These are phyloP conservation scores for Corynascus novoguineensis DNA, from an alignment of 495 filamentous ascomycete species.

Conservation along the genomic window DNA sequence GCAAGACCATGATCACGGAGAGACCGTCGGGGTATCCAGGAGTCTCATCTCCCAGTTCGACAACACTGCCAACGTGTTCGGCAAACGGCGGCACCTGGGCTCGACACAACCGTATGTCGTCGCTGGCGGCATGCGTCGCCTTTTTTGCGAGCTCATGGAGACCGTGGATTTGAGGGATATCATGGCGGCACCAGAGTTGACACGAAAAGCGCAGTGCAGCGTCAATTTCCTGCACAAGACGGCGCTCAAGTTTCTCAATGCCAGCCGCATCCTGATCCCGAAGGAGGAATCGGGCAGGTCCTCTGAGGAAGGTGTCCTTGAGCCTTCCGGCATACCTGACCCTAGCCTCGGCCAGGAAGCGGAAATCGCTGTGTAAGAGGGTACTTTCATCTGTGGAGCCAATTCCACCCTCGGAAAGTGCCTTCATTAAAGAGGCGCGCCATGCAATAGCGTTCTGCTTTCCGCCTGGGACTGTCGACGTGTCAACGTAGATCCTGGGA, in stretches of 20 bases:
- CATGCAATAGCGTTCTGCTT: constrained; percentile 2
- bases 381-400: background rate
- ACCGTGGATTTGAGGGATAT: constrained; percentile 1
- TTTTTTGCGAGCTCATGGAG: background rate
- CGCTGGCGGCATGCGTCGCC: background rate
- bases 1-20: constrained; percentile 15
- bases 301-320: constrained; percentile 19
- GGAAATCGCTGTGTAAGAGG: background rate
- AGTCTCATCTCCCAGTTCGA: background rate
- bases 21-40: constrained; percentile 6
- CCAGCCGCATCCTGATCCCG: constrained; percentile 5
- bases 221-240: constrained; percentile 11
- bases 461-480: constrained; percentile 15
- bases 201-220: constrained; percentile 20
- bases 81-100: background rate
- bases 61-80: background rate
- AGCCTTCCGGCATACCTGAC: constrained; percentile 13
- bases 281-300: constrained; percentile 17
- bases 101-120: constrained; percentile 14
- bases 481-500: too few relatives aligned
- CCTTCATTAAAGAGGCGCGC: constrained; percentile 13
- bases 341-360: constrained; percentile 6
- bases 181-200: constrained; percentile 15
- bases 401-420: constrained; percentile 12
- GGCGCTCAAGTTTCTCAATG: constrained; percentile 17